Conservation (phyloP, 805 yeast species). For the Wickerhamiella spandovensis region DNA sequence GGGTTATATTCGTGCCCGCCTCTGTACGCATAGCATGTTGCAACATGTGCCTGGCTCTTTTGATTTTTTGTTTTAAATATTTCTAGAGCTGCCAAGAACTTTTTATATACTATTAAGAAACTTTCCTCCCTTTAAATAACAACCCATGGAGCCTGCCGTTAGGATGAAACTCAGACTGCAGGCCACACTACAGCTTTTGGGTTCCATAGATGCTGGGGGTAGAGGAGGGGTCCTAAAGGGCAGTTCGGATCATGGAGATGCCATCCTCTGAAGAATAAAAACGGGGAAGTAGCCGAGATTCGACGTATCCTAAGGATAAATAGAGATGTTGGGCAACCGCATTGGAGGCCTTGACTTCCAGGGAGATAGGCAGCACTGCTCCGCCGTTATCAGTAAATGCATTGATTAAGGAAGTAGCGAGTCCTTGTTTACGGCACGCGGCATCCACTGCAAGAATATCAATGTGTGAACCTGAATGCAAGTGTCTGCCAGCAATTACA, state of each 20-base stretch:
- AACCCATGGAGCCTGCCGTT: background rate
- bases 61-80: too few species aligned
- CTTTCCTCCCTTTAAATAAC: too few species aligned
- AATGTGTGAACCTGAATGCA: background rate
- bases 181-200: too few species aligned
- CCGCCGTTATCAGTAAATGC: background rate
- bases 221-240: background rate
- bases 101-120: background rate
- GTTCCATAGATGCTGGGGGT: too few species aligned
- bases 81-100: background rate
- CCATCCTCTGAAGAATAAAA: background rate
- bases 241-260: background rate
- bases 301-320: background rate
- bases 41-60: background rate
- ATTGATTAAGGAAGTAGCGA: background rate
- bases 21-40: background rate
- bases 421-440: background rate
- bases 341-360: background rate
- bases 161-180: too few species aligned
- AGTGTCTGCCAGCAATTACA: background rate
- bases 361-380: background rate
- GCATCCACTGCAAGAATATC: background rate
- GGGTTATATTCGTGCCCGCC: background rate
- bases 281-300: background rate
- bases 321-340: background rate